phyloP scores from a whole-genome alignment of 108 stramenopile species.

The Fragilariopsis cylindrus region DNA sequence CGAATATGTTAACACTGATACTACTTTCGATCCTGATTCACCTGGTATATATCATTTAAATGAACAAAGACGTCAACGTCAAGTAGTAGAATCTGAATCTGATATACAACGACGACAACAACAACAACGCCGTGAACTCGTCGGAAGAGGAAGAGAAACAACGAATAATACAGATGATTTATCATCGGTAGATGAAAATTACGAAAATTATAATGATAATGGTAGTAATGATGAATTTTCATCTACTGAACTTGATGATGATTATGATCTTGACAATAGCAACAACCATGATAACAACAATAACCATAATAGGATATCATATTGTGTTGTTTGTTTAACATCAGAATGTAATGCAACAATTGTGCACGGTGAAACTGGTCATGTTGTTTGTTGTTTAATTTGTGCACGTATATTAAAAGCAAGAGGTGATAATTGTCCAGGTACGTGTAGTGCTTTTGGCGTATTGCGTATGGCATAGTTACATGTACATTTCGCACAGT shows the following conservation, averaged over 20 bases:
- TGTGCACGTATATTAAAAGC: constrained; percentile 89
- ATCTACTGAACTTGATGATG: too few species aligned
- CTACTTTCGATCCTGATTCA: constrained; percentile 57
- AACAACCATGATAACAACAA: not conserved
- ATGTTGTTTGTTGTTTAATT: constrained; percentile 88
- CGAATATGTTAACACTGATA: constrained; percentile 51
- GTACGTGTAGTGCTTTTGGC: not conserved
- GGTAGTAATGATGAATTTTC: not conserved
- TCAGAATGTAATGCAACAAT: constrained; percentile 85
- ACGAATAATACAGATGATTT: constrained; percentile 8
- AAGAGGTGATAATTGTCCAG: constrained; percentile 58
- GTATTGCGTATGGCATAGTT: not conserved
- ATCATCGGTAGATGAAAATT: constrained; percentile 32
- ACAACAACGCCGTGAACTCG: constrained; percentile 17
- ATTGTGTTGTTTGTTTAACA: constrained; percentile 75
- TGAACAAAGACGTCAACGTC: constrained; percentile 8
- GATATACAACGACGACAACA: not conserved
- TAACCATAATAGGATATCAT: constrained; percentile 15
- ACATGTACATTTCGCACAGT: not conserved
- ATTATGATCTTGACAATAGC: not conserved
- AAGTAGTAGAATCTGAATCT: constrained; percentile 1
- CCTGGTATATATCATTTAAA: constrained; percentile 64
- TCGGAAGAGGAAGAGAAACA: constrained; percentile 8
- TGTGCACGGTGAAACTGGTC: constrained; percentile 92
- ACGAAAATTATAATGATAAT: not conserved